Conservation (phyloP, 345 rosid species). For the Combretum micranthum region DNA sequence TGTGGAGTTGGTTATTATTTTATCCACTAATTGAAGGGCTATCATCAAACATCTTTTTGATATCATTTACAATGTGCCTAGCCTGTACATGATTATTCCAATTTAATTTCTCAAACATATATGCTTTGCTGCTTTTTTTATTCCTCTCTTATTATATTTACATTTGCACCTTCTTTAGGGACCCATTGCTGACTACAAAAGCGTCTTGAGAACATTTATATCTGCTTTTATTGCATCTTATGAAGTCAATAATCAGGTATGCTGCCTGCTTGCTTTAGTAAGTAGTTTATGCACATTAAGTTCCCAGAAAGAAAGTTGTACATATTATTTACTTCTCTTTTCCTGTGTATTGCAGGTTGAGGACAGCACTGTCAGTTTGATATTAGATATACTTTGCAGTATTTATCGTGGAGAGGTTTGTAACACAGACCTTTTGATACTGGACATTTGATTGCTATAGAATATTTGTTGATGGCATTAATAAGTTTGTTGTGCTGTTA, state of each 20-base stretch:
- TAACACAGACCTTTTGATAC: conserved; percentile 9
- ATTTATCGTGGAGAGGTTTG: conserved; percentile 87
- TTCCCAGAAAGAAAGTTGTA: background rate
- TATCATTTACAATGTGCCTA: too few relatives aligned
- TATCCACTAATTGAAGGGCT: too few relatives aligned
- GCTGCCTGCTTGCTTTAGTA: conserved; percentile 21
- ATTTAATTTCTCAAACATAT: too few relatives aligned
- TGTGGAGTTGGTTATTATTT: too few relatives aligned
- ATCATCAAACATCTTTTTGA: too few relatives aligned
- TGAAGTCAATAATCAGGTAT: conserved; percentile 81
- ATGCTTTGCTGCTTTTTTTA: too few relatives aligned
- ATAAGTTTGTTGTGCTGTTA: too few relatives aligned
- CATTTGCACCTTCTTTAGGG: conserved; percentile 34
- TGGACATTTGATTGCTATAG: background rate
- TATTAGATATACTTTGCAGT: conserved; percentile 81
- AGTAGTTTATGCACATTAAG: conserved; percentile 7
- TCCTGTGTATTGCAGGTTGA: conserved; percentile 48
- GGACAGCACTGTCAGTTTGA: conserved; percentile 55
- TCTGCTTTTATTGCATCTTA: conserved; percentile 97
- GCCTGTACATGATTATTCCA: too few relatives aligned
- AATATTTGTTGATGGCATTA: background rate
- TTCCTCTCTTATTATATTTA: too few relatives aligned
- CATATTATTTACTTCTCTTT: conserved; percentile 6
- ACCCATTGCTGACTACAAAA: conserved; percentile 60
- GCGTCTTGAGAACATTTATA: conserved; percentile 80